Base-by-base conservation (phyloP, 495 filamentous ascomycete species). In the Hyphodiscus hymeniophilus region DNA sequence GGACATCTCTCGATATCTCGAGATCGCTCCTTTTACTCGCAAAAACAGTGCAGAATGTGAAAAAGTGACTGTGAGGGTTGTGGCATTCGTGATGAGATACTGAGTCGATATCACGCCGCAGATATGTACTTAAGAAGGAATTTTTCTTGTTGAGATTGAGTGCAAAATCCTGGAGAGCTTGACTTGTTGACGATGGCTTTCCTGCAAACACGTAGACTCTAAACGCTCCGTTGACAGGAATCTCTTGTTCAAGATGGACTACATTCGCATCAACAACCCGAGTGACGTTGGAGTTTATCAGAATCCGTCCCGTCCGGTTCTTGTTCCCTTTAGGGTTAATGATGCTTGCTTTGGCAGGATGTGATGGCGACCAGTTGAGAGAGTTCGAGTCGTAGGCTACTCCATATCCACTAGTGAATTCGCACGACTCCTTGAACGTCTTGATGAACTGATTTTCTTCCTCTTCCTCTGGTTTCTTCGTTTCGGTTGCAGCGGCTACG, bases 211-310 rank as follows among this genome's bases (percentile, higher is more conserved):
- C 60, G 58, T 86, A 94, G 57, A 95, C 74, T 26, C 87, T 77
- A 75, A 89, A 94, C 8, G 88, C 80, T 46, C 89, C 88, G 64
- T 94, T 94, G 42, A 87, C 70, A 0, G 89, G 89, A 42, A 94
- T 72, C 50, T 90, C 86, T 64, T 95, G 88, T 66, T 94, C 89
- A 32, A 94, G 67, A 55, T 92, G 84, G 12, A 91, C 86, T 20
- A 84, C 75, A 68, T 92, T 94, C 58, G 86, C 80, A 60, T 95
- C 89, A 3, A 82, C 79, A 22, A 94, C 82, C 28, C 89, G 76
- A 22, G 86, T 94, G 30, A 94, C 89, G 45, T 80, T 83, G 3
- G 82, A 73, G 17, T 85, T 85, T 17, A 72, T 79, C 62, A 94
- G 73, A 20, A 88, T 76, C 13, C 84, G 79, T 43, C 88, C 88